Conservation (phyloP, 495 filamentous ascomycete genomes). For the Xylaria scruposa region DNA sequence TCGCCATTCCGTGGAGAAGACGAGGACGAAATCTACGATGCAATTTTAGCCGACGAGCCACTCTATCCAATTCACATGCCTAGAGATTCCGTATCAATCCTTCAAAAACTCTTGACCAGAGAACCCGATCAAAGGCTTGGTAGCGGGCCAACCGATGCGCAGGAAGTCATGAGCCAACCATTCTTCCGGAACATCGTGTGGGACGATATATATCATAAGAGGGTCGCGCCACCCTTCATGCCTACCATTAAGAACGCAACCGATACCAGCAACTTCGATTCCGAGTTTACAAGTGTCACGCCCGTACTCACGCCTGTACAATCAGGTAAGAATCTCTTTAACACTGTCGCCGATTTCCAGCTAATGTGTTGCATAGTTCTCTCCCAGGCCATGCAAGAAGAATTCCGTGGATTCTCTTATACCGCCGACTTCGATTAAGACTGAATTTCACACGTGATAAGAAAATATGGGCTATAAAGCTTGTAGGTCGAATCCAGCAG, state of each 20-base stretch:
- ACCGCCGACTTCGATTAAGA: constrained; percentile 58
- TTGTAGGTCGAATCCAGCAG: neutral
- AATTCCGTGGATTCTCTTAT: constrained; percentile 99
- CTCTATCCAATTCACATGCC: constrained; percentile 99
- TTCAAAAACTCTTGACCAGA: constrained; percentile 95
- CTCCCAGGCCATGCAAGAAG: constrained; percentile 98
- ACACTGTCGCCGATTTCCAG: constrained; percentile 26
- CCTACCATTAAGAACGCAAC: constrained; percentile 88
- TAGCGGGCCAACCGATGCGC: constrained; percentile 94
- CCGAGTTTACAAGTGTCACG: constrained; percentile 98
- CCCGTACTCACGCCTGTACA: constrained; percentile 97
- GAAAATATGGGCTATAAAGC: neutral
- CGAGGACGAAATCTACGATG: constrained; percentile 99
- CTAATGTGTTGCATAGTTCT: constrained; percentile 67
- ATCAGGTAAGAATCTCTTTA: constrained; percentile 67
- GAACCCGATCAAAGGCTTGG: constrained; percentile 93
- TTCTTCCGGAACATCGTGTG: constrained; percentile 98
- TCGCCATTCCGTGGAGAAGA: constrained; percentile 99
- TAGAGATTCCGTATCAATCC: constrained; percentile 93
- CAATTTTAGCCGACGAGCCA: constrained; percentile 96
- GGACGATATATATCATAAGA: constrained; percentile 98
- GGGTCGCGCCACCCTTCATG: constrained; percentile 84
- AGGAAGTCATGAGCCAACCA: constrained; percentile 98
- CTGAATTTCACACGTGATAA: neutral
- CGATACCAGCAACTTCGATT: constrained; percentile 99